Conservation (phyloP, 768 basidiomycete species). For the Mycena latifolia region DNA sequence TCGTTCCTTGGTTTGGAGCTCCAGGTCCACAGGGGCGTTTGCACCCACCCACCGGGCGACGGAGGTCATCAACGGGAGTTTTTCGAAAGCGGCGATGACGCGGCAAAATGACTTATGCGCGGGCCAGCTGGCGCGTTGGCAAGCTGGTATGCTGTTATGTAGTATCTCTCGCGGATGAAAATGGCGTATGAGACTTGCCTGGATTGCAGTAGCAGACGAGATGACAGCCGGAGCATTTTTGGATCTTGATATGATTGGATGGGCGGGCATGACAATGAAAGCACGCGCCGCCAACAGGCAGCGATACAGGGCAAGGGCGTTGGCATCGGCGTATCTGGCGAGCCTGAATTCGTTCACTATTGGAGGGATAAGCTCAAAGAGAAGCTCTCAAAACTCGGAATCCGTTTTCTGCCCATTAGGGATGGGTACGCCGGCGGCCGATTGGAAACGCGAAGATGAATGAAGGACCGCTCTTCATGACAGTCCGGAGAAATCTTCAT, state of each 20-base stretch:
- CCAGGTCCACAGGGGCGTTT: background rate
- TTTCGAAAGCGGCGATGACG: background rate
- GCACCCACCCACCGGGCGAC: background rate
- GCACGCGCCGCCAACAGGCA: slow-evolving; percentile 4
- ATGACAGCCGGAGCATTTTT: slow-evolving; percentile 47
- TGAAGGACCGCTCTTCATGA: no score
- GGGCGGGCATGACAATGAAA: background rate
- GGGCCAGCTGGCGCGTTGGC: background rate
- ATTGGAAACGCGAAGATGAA: no score
- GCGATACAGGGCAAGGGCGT: background rate
- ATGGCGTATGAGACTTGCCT: slow-evolving; percentile 32
- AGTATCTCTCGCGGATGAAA: background rate
- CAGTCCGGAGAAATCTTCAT: no score
- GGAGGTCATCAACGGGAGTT: no score
- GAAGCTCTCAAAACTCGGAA: no score
- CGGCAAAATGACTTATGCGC: slow-evolving; percentile 4
- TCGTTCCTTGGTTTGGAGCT: no score
- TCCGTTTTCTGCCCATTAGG: no score
- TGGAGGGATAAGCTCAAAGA: no score
- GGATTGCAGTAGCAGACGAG: slow-evolving; percentile 49
- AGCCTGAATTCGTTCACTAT: no score
- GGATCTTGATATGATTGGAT: slow-evolving; percentile 23
- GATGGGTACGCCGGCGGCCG: no score
- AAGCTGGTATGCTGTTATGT: background rate
- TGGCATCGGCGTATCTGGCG: no score